phyloP scores from a whole-genome alignment of 208 protist genomes.

The Tetramitus jugosus region DNA sequence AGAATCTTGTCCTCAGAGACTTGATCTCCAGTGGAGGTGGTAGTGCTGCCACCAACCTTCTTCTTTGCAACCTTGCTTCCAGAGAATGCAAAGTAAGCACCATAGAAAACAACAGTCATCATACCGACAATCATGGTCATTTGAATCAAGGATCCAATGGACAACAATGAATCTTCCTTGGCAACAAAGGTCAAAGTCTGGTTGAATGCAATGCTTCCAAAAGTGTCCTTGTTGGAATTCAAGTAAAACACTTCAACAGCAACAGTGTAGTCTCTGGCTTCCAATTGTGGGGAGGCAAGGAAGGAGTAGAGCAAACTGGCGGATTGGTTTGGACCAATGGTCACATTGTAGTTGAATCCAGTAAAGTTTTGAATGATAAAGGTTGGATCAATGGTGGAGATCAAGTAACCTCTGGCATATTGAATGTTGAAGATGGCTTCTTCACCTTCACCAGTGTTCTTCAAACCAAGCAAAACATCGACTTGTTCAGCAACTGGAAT shows the following conservation, averaged over 20 bases:
- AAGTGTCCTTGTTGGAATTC: slow-evolving; percentile 51
- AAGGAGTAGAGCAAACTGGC: slow-evolving; percentile 67
- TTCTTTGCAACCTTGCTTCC: no score
- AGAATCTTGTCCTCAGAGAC: background rate
- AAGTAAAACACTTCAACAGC: slow-evolving; percentile 62
- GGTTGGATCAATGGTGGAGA: background rate
- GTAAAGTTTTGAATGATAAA: slow-evolving; percentile 72
- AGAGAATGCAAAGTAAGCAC: slow-evolving; percentile 1
- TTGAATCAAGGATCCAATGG: no score
- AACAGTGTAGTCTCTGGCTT: slow-evolving; percentile 67
- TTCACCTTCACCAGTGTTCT: background rate
- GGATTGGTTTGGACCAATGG: slow-evolving; percentile 51
- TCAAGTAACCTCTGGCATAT: slow-evolving; percentile 9
- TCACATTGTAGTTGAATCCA: slow-evolving; percentile 57
- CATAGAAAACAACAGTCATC: slow-evolving; percentile 49
- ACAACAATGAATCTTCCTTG: no score
- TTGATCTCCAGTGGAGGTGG: background rate
- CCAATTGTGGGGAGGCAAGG: slow-evolving; percentile 52
- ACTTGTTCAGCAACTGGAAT: no score
- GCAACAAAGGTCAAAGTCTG: slow-evolving; percentile 57
- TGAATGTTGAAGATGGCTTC: slow-evolving; percentile 20
- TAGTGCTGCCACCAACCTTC: background rate
- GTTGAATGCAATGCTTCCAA: slow-evolving; percentile 60
- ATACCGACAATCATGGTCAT: slow-evolving; percentile 55
- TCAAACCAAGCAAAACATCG: slow-evolving; percentile 9